Conservation (phyloP, 306 rosid species). For the Vachellia pachyceras region DNA sequence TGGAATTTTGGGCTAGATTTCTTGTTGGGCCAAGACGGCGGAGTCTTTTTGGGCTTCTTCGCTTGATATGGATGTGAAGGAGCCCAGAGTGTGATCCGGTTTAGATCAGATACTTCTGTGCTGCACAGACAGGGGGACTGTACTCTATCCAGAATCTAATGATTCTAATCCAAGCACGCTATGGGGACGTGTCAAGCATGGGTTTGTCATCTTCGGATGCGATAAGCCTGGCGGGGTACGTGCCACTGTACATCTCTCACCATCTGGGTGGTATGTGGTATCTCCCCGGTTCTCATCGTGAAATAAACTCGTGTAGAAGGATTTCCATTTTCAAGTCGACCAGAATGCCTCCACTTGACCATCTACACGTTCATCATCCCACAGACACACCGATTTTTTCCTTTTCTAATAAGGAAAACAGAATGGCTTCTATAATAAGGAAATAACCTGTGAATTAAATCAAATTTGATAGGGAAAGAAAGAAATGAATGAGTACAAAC, state of each 20-base stretch:
- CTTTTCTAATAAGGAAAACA: background rate
- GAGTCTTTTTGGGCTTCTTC: background rate
- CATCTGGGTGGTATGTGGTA: background rate
- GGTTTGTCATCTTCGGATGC: slow-evolving; percentile 48
- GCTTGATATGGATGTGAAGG: background rate
- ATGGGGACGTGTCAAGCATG: slow-evolving; percentile 42
- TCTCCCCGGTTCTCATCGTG: background rate
- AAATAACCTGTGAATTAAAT: background rate
- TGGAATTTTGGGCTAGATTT: background rate
- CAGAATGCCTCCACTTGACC: background rate
- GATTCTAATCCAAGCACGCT: background rate
- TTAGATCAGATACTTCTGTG: slow-evolving; percentile 12
- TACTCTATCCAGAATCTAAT: slow-evolving; percentile 34
- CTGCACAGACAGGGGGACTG: background rate
- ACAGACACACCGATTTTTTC: background rate
- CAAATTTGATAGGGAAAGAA: background rate
- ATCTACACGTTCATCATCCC: background rate
- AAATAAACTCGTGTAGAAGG: background rate
- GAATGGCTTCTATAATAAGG: background rate
- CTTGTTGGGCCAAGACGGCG: background rate
- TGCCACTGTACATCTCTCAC: slow-evolving; percentile 43
- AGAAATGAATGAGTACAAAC: background rate
- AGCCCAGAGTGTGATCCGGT: slow-evolving; percentile 12
- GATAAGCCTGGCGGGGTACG: slow-evolving; percentile 26
- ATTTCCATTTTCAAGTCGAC: background rate